Base-by-base conservation (phyloP, 2,329 filamentous ascomycete species). In the Ceratocystis variospora region DNA sequence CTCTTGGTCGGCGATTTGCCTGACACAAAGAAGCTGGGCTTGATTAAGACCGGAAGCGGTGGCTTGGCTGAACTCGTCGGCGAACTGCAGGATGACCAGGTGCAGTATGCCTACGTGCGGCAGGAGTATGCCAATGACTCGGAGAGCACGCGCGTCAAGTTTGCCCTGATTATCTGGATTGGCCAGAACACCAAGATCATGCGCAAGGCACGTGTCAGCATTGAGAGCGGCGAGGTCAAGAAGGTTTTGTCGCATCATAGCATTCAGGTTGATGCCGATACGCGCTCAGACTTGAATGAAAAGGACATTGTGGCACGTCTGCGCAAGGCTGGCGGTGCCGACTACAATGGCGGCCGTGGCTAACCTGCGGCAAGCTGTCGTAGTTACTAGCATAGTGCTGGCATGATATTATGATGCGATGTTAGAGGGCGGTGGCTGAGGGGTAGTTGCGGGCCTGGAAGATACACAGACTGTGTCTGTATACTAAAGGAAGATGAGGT, bases 81-180 rank as follows among this genome's bases (percentile, higher is more conserved):
- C 41, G 75, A 77, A 69, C 77, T 88, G 10, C 83, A 85, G 73
- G 79, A 84, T 71, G 72, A 73, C 45, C 79, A 86, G 75, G 85
- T 85, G 66, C 83, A 86, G 74, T 88, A 87, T 76, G 85, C 79
- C 66, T 87, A 87, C 76, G 81, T 78, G 70, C 82, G 84, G 37
- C 77, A 87, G 73, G 84, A 87, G 77, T 84, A 88, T 74, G 85
- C 85, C 73, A 88, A 88, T 76, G 86, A 89, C 74, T 82, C 82
- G 70, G 86, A 89, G 77, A 83, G 80, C 75, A 85, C 78, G 72
- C 79, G 86, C 46, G 82, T 87, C 72, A 89, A 89, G 76, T 88
- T 88, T 72, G 80, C 78, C 62, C 78, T 89, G 62, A 76, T 88
- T 41, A 80, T 87, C 70, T 89, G 86, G 86, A 87, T 87, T 73